Conservation (phyloP, 208 protist genomes). For the Naegleria lovaniensis region DNA sequence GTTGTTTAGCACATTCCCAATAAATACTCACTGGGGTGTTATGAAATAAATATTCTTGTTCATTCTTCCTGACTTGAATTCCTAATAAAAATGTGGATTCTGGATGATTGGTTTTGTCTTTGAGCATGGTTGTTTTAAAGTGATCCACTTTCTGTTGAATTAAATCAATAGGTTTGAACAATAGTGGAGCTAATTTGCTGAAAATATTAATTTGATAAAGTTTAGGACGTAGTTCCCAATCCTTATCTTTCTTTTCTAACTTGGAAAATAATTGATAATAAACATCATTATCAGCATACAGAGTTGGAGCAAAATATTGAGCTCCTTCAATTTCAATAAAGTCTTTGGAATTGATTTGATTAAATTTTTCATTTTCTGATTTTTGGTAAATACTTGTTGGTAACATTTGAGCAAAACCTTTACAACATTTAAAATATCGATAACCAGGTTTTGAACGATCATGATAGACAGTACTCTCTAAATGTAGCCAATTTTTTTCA, state of each 20-base stretch:
- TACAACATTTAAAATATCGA: neutral
- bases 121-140: neutral
- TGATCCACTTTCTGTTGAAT: neutral
- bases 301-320: neutral
- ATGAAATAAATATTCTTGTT: neutral
- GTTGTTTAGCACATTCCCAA: neutral
- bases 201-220: neutral
- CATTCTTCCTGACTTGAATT: neutral
- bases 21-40: neutral
- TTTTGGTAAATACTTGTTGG: neutral
- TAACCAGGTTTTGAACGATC: neutral
- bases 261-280: neutral
- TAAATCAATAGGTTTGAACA: neutral
- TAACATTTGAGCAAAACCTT: neutral
- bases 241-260: neutral
- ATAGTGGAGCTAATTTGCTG: neutral
- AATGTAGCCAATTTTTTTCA: neutral
- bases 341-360: neutral
- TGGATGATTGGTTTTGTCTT: neutral
- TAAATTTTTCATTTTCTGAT: neutral
- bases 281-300: constrained; percentile 11
- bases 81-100: neutral
- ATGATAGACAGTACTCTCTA: neutral
- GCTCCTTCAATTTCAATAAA: neutral
- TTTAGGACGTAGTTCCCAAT: neutral